Base-by-base conservation (phyloP, 257 asterid species). In the Plantago elongata region DNA sequence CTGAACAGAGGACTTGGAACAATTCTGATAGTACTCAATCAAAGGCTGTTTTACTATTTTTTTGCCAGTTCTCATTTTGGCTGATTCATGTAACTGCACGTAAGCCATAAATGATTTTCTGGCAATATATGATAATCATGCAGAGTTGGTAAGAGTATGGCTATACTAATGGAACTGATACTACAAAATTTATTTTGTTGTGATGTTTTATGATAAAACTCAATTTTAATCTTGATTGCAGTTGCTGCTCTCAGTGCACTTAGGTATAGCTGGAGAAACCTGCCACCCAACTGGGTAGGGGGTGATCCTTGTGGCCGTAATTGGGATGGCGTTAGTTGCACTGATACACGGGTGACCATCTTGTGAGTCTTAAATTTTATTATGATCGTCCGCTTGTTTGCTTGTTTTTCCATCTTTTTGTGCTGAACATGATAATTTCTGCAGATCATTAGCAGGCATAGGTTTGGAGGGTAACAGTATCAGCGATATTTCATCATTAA, bases 271-370 rank as follows among this genome's bases (percentile, higher is more conserved):
- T 88, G 94, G 98, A 76, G 69, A 45, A 90, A 84, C 79, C 76
- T 84, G 68, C 98, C 96, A 7, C 92, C 94, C 11, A 85, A 72
- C 71, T 90, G 98, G 98, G 66, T 27, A 15, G 95, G 92, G 10
- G 38, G 70, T 2, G 98, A 91, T 84, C 95, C 98, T 64, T 91
- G 98, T 68, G 88, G 83, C 54, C 63, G 75, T 61, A 54, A 58
- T 3, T 91, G 98, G 98, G 94, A 83, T 38, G 98, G 98, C 51
- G 61, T 88, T 66, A 52, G 30, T 60, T 88, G 98, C 78, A 78
- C 71, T 4, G 68, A 63, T 57, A 70, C 83, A 18, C 94, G 84
- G 0, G 85, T 91, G 22, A 84, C 78, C 54, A 79, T 94, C 44
- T 61, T 91, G 96, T 84, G 69, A 79, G 85, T 82, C 51, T 45